Percentiles rank a stretch among this genome's conserved stretches.
These are phyloP conservation scores for Castanopsis chinensis DNA, from an alignment of 306 rosid species.

Conservation along the genomic window DNA sequence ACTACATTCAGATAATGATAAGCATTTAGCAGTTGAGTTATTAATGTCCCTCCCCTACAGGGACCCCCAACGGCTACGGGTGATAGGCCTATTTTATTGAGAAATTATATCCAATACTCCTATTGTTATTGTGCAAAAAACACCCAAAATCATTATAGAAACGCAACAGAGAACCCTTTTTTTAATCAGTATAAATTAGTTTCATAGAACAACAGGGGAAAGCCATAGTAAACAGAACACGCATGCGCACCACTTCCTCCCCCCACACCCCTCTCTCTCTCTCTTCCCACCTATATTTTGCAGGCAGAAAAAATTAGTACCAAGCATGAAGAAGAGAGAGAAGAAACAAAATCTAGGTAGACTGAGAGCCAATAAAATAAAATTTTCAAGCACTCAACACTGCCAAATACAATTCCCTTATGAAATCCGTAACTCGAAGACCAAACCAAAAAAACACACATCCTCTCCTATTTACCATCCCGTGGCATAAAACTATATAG, in stretches of 20 bases:
- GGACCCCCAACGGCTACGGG: not conserved
- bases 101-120: not conserved
- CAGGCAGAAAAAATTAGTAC: not conserved
- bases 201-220: not conserved
- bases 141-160: too few species aligned
- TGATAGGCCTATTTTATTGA: not conserved
- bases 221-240: not conserved
- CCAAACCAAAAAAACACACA: not conserved
- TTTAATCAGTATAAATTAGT: not conserved
- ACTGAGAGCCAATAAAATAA: not conserved
- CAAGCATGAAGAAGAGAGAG: not conserved
- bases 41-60: not conserved
- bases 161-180: not conserved
- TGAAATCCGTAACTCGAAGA: not conserved
- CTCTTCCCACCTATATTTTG: not conserved
- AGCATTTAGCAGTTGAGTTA: not conserved
- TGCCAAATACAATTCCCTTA: not conserved
- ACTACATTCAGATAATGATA: not conserved
- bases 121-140: not conserved
- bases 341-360: not conserved
- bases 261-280: too few species aligned
- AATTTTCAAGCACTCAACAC: not conserved
- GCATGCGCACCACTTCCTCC: too few species aligned
- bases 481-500: not conserved
- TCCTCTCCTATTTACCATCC: not conserved